phyloP scores from a whole-genome alignment of 208 protist species.

The Leptomonas pyrrhocoris region DNA sequence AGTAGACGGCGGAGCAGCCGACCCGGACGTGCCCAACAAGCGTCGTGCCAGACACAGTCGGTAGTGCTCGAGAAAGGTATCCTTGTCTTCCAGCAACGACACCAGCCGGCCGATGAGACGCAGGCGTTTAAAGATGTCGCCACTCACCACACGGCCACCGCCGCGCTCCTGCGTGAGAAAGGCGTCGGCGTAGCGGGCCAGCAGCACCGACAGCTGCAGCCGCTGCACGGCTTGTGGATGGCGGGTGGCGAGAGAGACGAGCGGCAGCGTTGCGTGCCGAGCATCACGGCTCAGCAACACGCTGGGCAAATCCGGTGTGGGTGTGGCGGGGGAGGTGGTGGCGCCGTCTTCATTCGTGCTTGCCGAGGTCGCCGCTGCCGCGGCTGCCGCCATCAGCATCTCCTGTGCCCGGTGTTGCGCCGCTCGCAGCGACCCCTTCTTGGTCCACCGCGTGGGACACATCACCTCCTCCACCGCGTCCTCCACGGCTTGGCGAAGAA shows the following conservation, averaged over 20 bases:
- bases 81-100: constrained; percentile 62
- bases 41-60: constrained; percentile 52
- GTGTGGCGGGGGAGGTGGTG: not conserved
- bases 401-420: constrained; percentile 32
- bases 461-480: constrained; percentile 61
- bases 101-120: constrained; percentile 43
- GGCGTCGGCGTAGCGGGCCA: constrained; percentile 55
- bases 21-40: constrained; percentile 35
- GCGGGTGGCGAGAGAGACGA: constrained; percentile 27
- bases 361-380: not conserved
- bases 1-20: not conserved
- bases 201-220: constrained; percentile 41
- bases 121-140: constrained; percentile 22
- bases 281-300: constrained; percentile 61
- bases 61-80: constrained; percentile 67
- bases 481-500: constrained; percentile 42
- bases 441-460: constrained; percentile 54
- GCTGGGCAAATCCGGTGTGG: constrained; percentile 33
- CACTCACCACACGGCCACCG: constrained; percentile 20
- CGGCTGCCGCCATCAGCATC: constrained; percentile 15
- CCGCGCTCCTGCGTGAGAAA: constrained; percentile 36
- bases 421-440: constrained; percentile 30
- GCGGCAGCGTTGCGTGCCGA: constrained; percentile 31
- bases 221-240: constrained; percentile 23
- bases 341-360: not conserved